Percentiles rank a stretch among this genome's conserved stretches.
phyloP scores from a whole-genome alignment of 352 stramenopile species.

The Hyaloperonospora arabidopsidis region DNA sequence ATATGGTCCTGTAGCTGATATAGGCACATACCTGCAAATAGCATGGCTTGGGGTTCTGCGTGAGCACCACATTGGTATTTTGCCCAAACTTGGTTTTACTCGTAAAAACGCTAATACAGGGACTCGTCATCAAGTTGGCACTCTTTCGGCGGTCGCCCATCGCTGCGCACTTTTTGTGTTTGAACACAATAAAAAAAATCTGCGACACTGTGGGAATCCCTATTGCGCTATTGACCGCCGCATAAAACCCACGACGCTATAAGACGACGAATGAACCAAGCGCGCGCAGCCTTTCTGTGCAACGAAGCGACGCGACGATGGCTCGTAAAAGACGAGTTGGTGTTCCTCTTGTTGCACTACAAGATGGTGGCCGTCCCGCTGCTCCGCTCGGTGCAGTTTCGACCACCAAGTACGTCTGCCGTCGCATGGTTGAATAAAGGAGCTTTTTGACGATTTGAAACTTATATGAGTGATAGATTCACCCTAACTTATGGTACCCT shows the following conservation, averaged over 20 bases:
- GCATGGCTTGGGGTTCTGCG: too few species aligned
- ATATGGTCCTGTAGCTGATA: too few species aligned
- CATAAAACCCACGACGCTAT: background rate
- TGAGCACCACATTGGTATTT: too few species aligned
- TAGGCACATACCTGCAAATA: too few species aligned
- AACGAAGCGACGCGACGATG: conserved; percentile 49
- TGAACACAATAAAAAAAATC: too few species aligned
- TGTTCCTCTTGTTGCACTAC: conserved; percentile 62
- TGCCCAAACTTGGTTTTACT: too few species aligned
- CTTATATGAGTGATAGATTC: background rate
- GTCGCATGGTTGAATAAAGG: background rate
- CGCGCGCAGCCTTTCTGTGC: conserved; percentile 32
- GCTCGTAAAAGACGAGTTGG: conserved; percentile 80
- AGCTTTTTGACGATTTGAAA: background rate
- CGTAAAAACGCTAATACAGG: too few species aligned
- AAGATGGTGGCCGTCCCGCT: conserved; percentile 37
- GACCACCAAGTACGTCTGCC: conserved; percentile 44
- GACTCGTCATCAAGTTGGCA: too few species aligned
- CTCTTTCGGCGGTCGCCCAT: too few species aligned
- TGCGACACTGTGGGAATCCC: too few species aligned
- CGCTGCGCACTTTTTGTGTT: too few species aligned
- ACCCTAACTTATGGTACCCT: background rate
- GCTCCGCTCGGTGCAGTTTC: conserved; percentile 33
- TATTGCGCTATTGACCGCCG: too few species aligned
- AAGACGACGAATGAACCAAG: conserved; percentile 24